Percentiles rank a stretch among this genome's conserved stretches.
Evolutionary conservation across 768 basidiomycete species (phyloP).

Genomic region (Suillus lakei): DNA sequence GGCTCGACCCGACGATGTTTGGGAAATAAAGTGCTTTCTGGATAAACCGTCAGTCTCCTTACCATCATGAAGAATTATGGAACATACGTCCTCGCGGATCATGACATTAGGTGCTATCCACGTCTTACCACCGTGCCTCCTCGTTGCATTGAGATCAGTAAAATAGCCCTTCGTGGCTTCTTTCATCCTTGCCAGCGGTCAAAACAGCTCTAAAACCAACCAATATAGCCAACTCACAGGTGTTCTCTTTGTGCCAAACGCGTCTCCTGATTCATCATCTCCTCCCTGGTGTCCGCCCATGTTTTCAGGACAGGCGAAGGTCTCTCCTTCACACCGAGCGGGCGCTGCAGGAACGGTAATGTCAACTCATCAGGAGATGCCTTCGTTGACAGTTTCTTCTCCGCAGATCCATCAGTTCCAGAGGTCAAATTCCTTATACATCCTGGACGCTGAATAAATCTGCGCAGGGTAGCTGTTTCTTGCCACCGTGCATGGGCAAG

Average conservation of each 20-base stretch:
- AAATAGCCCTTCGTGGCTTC: slow-evolving; percentile 85
- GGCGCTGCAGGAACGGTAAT: slow-evolving; percentile 55
- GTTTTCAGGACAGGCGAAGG: slow-evolving; percentile 66
- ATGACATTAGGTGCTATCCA: slow-evolving; percentile 92
- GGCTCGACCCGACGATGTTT: slow-evolving; percentile 74
- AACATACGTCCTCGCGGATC: slow-evolving; percentile 86
- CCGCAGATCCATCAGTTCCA: slow-evolving; percentile 5
- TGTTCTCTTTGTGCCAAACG: slow-evolving; percentile 74
- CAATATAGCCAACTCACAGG: slow-evolving; percentile 38
- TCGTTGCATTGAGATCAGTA: slow-evolving; percentile 80
- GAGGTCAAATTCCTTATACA: neutral
- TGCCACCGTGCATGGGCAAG: slow-evolving; percentile 14
- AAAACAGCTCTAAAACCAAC: neutral
- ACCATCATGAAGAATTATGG: neutral
- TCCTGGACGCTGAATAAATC: slow-evolving; percentile 11
- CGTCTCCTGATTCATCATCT: slow-evolving; percentile 73
- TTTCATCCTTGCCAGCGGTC: slow-evolving; percentile 48
- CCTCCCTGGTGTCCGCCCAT: slow-evolving; percentile 65
- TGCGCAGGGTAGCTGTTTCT: slow-evolving; percentile 12
- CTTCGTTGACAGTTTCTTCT: neutral
- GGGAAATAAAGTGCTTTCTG: slow-evolving; percentile 95
- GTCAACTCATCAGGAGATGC: slow-evolving; percentile 14
- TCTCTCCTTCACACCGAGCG: slow-evolving; percentile 75
- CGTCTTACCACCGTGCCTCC: slow-evolving; percentile 87
- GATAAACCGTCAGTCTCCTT: neutral